phyloP scores from a whole-genome alignment of 352 stramenopile genomes.

The Pythium myriotylum region DNA sequence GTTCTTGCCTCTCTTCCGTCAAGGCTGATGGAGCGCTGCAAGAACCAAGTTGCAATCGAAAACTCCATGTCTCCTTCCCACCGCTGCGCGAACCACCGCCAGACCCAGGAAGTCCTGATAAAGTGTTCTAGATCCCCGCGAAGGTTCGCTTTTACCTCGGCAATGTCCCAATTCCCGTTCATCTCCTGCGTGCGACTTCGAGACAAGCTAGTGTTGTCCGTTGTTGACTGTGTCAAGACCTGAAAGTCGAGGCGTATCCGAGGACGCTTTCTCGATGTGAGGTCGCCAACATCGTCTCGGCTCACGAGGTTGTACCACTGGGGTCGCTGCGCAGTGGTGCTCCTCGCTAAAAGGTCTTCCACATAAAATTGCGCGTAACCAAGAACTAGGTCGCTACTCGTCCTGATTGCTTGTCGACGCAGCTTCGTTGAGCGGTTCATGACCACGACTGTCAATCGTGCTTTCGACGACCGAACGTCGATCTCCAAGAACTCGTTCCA shows the following conservation, averaged over 20 bases:
- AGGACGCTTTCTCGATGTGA: slow-evolving; percentile 3
- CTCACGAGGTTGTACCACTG: slow-evolving; percentile 23
- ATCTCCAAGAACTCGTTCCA: slow-evolving; percentile 70
- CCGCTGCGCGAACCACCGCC: slow-evolving; percentile 48
- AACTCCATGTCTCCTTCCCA: slow-evolving; percentile 51
- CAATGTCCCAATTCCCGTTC: slow-evolving; percentile 49
- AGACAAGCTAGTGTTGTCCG: neutral
- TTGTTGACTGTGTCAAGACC: slow-evolving; percentile 25
- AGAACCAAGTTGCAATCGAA: slow-evolving; percentile 49
- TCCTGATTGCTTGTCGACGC: slow-evolving; percentile 4
- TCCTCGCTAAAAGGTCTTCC: slow-evolving; percentile 38
- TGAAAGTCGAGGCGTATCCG: slow-evolving; percentile 35
- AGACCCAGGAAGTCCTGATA: slow-evolving; percentile 52
- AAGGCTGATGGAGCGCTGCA: slow-evolving; percentile 29
- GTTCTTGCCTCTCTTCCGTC: neutral
- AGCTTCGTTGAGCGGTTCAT: slow-evolving; percentile 37
- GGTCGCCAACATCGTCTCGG: neutral
- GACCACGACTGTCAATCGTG: slow-evolving; percentile 44
- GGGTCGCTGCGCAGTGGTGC: neutral
- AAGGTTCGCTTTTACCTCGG: slow-evolving; percentile 40
- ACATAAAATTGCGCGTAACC: slow-evolving; percentile 46
- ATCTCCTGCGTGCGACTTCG: slow-evolving; percentile 8
- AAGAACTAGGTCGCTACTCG: slow-evolving; percentile 33
- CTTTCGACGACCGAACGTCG: slow-evolving; percentile 38
- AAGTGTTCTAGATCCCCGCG: slow-evolving; percentile 59